Percentiles rank a stretch among this genome's conserved stretches.
Conservation (phyloP, 2,329 filamentous ascomycete species). For the Aureobasidium sp. region DNA sequence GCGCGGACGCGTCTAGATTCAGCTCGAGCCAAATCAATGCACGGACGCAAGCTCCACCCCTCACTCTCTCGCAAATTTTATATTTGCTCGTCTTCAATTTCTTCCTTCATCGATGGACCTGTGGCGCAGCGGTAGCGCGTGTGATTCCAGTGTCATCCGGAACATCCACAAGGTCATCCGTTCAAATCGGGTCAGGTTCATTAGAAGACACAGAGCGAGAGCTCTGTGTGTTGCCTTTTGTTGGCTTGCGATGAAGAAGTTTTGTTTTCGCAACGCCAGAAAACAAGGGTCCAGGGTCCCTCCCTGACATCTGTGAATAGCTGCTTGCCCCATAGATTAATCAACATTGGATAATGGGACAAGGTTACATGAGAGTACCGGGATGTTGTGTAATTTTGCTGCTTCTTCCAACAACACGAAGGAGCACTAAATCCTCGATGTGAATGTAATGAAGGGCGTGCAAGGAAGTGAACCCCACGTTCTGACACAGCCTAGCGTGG, state of each 20-base stretch:
- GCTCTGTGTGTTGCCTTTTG: not conserved
- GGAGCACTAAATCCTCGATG: not conserved
- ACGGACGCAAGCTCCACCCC: not conserved
- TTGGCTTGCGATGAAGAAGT: not conserved
- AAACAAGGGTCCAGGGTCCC: not conserved
- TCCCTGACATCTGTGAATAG: not conserved
- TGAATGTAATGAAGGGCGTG: not conserved
- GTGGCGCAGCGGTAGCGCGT: slow-evolving; percentile 11
- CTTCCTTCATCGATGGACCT: not conserved
- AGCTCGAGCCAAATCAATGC: not conserved
- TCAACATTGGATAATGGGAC: not conserved
- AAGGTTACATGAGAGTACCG: no score
- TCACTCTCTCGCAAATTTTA: not conserved
- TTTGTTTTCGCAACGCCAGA: not conserved
- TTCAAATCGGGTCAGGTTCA: slow-evolving; percentile 10
- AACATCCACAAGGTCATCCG: slow-evolving; percentile 6
- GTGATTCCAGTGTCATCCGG: slow-evolving; percentile 1
- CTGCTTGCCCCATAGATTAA: not conserved
- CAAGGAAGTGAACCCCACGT: not conserved
- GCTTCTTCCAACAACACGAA: not conserved
- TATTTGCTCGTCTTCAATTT: not conserved
- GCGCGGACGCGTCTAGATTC: not conserved
- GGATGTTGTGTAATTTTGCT: not conserved
- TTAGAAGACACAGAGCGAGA: not conserved
- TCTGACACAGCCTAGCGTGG: not conserved